These are phyloP conservation scores for Meira miltonrushii DNA, from an alignment of 1,284 basidiomycete species.

Conservation along the genomic window DNA sequence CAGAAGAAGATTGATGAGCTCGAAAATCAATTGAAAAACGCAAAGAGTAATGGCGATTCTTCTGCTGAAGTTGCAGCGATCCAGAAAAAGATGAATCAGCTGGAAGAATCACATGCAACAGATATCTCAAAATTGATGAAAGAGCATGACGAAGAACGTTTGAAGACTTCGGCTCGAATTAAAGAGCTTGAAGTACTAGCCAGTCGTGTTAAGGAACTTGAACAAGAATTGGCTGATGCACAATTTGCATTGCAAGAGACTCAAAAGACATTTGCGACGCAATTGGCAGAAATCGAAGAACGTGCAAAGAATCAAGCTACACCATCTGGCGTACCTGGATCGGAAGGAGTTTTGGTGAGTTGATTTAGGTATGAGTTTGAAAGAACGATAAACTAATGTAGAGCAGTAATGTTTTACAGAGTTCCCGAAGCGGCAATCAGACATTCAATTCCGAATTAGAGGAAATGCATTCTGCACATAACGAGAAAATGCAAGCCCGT, in stretches of 20 bases:
- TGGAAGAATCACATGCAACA: not conserved
- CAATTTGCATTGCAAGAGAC: conserved; percentile 1
- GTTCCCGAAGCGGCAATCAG: not conserved
- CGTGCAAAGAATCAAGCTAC: too few relatives aligned
- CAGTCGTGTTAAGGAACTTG: not conserved
- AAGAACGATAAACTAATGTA: not conserved
- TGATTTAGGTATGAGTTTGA: not conserved
- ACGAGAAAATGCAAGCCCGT: conserved; percentile 4
- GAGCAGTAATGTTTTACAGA: not conserved
- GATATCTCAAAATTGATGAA: not conserved
- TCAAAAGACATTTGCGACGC: not conserved
- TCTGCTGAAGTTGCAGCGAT: not conserved
- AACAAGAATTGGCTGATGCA: not conserved
- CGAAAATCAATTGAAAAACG: not conserved
- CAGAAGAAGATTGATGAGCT: not conserved
- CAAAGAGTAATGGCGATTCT: not conserved
- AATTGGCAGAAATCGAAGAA: not conserved
- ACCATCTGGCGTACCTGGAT: not conserved
- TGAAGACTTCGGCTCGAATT: not conserved
- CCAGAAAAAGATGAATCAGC: not conserved
- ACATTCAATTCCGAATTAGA: not conserved
- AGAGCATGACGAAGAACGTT: not conserved
- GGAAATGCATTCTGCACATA: conserved; percentile 5
- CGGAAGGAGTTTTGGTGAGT: not conserved
- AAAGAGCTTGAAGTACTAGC: not conserved